A percentile compares a stretch with the other conserved stretches of the same genome.
phyloP scores from a whole-genome alignment of 257 asterid genomes.

The Ajuga chamaepitys region DNA sequence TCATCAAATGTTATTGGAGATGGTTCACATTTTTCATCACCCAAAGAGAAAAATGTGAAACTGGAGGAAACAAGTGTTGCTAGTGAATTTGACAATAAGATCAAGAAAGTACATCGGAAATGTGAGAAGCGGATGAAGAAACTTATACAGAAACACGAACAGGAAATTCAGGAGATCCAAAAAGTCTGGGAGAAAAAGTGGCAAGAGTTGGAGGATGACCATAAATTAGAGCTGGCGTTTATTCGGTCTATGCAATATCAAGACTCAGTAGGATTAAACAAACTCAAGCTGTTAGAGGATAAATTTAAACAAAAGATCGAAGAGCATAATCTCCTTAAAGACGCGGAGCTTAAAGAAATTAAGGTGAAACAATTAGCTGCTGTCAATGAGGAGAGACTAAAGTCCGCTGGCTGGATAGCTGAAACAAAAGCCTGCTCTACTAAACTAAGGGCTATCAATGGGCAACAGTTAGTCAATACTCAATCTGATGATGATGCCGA shows the following conservation, averaged over 20 bases:
- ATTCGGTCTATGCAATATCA: conserved; percentile 37
- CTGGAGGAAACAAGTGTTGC: conserved; percentile 21
- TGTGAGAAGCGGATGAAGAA: conserved; percentile 43
- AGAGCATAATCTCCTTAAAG: conserved; percentile 34
- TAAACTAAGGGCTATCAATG: conserved; percentile 15
- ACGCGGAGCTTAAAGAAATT: conserved; percentile 31
- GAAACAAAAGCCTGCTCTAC: conserved; percentile 19
- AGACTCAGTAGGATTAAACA: conserved; percentile 28
- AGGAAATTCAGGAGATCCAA: conserved; percentile 37
- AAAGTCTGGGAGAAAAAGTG: conserved; percentile 37
- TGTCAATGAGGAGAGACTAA: conserved; percentile 36
- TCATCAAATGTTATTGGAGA: conserved; percentile 15
- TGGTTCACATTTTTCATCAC: conserved; percentile 13
- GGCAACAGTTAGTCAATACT: conserved; percentile 25
- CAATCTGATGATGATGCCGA: conserved; percentile 24
- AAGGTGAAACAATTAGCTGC: conserved; percentile 42
- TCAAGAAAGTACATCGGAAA: conserved; percentile 33
- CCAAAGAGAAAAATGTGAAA: conserved; percentile 14
- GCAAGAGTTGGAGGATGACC: conserved; percentile 33
- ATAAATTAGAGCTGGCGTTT: conserved; percentile 39
- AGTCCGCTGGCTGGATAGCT: conserved; percentile 32
- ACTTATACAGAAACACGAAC: conserved; percentile 36
- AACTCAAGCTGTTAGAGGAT: conserved; percentile 35
- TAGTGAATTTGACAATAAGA: conserved; percentile 17
- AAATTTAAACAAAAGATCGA: conserved; percentile 33